Percentiles rank a stretch among this genome's conserved stretches.
Evolutionary conservation across 2,329 filamentous ascomycete genomes (phyloP).

Genomic region (Blastomyces emzantsi): DNA sequence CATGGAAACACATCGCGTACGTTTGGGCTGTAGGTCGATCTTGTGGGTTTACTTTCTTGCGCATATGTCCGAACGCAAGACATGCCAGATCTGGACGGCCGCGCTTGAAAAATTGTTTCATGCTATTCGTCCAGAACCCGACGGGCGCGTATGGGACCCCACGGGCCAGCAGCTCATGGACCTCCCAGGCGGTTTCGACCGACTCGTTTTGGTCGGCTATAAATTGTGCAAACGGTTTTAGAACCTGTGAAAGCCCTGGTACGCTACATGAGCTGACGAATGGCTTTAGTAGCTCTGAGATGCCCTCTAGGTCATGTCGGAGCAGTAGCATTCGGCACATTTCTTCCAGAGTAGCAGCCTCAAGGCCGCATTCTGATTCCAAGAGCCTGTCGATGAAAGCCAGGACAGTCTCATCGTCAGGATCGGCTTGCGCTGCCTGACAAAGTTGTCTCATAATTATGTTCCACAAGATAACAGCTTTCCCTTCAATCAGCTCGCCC

Average conservation of each 20-base stretch:
- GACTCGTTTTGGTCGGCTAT: slow-evolving; percentile 51
- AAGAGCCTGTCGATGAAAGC: slow-evolving; percentile 65
- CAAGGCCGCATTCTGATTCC: slow-evolving; percentile 58
- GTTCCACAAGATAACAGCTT: slow-evolving; percentile 61
- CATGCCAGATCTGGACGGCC: slow-evolving; percentile 74
- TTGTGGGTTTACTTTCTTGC: slow-evolving; percentile 55
- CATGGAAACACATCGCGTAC: slow-evolving; percentile 70
- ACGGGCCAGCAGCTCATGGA: slow-evolving; percentile 50
- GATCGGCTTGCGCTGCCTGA: slow-evolving; percentile 62
- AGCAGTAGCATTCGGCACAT: slow-evolving; percentile 66
- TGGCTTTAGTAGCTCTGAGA: slow-evolving; percentile 73
- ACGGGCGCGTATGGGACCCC: slow-evolving; percentile 56
- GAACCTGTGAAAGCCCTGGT: slow-evolving; percentile 58
- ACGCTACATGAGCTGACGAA: slow-evolving; percentile 35
- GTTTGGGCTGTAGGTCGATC: slow-evolving; percentile 62
- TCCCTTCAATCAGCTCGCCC: slow-evolving; percentile 46
- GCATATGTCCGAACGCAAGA: slow-evolving; percentile 88
- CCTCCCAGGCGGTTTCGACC: slow-evolving; percentile 54
- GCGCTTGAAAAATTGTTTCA: slow-evolving; percentile 73
- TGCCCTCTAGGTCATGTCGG: slow-evolving; percentile 67
- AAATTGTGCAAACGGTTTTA: slow-evolving; percentile 57
- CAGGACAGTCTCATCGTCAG: slow-evolving; percentile 58
- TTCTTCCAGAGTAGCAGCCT: slow-evolving; percentile 63
- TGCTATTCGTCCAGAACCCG: slow-evolving; percentile 58
- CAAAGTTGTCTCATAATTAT: slow-evolving; percentile 42